Evolutionary conservation across 192 early-diverging fungal genomes (phyloP), one percentile per base, ranked within the genome.

Genomic region (Coemansia sp.): DNA sequence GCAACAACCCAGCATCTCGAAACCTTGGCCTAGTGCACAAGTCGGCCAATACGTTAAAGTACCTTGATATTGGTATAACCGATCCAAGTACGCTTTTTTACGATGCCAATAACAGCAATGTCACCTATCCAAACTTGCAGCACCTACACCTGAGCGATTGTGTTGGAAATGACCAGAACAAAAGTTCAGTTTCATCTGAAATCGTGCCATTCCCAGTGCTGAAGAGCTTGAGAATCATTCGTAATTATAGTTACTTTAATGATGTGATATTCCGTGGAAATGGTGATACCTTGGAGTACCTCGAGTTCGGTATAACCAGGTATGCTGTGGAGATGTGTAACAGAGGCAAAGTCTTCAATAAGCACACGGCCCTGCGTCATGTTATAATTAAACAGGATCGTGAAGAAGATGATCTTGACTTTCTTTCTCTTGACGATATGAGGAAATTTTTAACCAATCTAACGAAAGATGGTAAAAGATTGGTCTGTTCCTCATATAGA

Each of bases 191-290:
- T 4, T 13, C 10, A 35, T 27, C 21, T 33, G 21, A 42, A 3
- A 14, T 21, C 40, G 64, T 53, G 9, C 50, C 37, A 17, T 66
- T 66, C 36, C 64, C 64, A 6, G 33, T 19, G 6, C 50, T 66
- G 35, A 19, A 16, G 13, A 34, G 45, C 13, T n/a, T 66, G 14
- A 21, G 39, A 34, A n/a, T 50, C 8, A 21, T 29, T 6, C 16
- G 10, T 14, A 14, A 11, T 21, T 66, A 66, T 24, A 50, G 36
- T 41, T 66, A 54, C 19, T 33, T 31, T 14, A 24, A 66, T 66
- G 64, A 66, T 27, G 24, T 54, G 5, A n/a, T 66, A 34, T 56
- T 66, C n/a, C 48, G 64, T 11, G 64, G 64, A 4, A 66, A 66
- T 13, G 40, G n/a, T 39, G 45, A 24, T 3, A 66, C 64, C 17